Evolutionary conservation across 2,329 filamentous ascomycete genomes (phyloP).

Genomic region (Microascus cirrosus): DNA sequence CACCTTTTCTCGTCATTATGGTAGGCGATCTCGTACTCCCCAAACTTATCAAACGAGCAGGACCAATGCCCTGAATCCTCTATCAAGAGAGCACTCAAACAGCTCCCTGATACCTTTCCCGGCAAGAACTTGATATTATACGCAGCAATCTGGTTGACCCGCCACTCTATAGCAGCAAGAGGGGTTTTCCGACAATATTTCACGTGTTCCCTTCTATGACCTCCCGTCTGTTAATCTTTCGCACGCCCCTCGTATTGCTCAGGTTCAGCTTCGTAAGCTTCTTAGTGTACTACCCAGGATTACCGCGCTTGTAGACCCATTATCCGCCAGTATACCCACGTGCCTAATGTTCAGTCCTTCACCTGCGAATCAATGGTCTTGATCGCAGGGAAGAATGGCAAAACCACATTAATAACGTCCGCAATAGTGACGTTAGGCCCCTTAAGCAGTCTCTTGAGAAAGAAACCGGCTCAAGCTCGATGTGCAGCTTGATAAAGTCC

Average conservation of each 20-base stretch:
- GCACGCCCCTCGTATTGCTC: neutral
- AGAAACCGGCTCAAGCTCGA: neutral
- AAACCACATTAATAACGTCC: neutral
- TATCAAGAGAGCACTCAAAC: neutral
- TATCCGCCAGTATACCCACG: neutral
- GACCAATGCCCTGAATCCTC: neutral
- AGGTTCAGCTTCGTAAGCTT: neutral
- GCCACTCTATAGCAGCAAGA: neutral
- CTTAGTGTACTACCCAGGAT: neutral
- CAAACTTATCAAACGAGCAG: neutral
- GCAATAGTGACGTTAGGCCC: neutral
- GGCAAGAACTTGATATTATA: neutral
- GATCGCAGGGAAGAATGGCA: neutral
- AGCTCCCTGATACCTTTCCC: neutral
- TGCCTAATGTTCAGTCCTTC: neutral
- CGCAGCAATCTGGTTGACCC: neutral
- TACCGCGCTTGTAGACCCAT: neutral
- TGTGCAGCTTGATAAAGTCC: neutral
- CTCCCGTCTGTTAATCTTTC: neutral
- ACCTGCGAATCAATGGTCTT: neutral
- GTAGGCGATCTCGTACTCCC: no score
- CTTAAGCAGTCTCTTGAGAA: neutral
- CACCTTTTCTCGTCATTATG: no score
- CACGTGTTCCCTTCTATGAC: neutral
- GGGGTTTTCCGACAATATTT: neutral